phyloP scores from a whole-genome alignment of 805 yeast species.

The Saccharomycopsis sp. region DNA sequence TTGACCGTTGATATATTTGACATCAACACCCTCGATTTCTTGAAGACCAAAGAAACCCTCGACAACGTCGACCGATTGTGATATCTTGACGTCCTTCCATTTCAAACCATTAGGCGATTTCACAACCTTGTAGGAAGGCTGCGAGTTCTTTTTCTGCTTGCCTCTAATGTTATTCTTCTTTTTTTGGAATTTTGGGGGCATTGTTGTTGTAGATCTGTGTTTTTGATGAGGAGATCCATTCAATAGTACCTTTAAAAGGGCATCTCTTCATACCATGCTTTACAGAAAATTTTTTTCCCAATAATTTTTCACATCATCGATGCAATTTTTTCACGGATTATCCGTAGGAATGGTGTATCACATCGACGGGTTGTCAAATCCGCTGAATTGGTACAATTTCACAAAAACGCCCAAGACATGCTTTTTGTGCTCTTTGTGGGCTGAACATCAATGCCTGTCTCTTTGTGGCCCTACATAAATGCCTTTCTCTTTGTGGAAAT shows the following conservation, averaged over 20 bases:
- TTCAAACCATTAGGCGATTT: slow-evolving; percentile 41
- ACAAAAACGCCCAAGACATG: too few relatives aligned
- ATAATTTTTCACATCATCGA: not conserved
- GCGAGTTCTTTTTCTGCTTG: slow-evolving; percentile 16
- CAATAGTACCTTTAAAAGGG: too few relatives aligned
- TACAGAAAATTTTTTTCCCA: not conserved
- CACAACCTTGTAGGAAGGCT: slow-evolving; percentile 33
- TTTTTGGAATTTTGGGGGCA: not conserved
- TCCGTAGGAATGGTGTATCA: too few relatives aligned
- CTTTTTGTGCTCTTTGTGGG: too few relatives aligned
- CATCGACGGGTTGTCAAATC: too few relatives aligned
- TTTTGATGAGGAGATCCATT: not conserved
- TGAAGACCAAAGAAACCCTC: slow-evolving; percentile 91
- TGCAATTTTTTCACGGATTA: not conserved
- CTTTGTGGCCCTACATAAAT: too few relatives aligned
- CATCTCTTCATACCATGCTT: not conserved
- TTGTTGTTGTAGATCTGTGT: not conserved
- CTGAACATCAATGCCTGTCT: too few relatives aligned
- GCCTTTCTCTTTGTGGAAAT: too few relatives aligned
- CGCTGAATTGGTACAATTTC: too few relatives aligned
- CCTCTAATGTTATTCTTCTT: not conserved
- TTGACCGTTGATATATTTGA: slow-evolving; percentile 62
- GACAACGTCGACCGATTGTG: slow-evolving; percentile 78
- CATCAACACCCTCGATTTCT: slow-evolving; percentile 89
- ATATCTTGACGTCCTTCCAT: slow-evolving; percentile 82